Percentiles rank a stretch among this genome's conserved stretches.
These are phyloP conservation scores for Cyathus striatus DNA, from an alignment of 768 basidiomycete genomes.

Conservation along the genomic window DNA sequence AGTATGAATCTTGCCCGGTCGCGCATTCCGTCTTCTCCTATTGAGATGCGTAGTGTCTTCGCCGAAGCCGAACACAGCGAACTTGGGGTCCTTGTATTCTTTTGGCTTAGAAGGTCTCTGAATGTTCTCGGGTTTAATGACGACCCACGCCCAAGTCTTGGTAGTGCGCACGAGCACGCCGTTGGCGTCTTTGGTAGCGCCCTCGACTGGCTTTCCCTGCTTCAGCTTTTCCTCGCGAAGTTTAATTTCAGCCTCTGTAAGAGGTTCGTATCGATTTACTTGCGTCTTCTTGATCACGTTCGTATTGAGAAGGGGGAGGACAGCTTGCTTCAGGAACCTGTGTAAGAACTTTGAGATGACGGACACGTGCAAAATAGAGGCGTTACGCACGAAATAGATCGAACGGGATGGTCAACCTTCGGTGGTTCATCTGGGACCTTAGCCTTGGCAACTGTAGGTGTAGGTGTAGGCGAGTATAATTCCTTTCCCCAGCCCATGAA, in stretches of 20 bases:
- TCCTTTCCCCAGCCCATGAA: slow-evolving; percentile 15
- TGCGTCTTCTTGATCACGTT: neutral
- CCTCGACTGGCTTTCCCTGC: no score
- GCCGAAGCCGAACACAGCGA: slow-evolving; percentile 38
- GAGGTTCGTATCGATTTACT: neutral
- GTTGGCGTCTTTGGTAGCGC: neutral
- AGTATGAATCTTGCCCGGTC: slow-evolving; percentile 38
- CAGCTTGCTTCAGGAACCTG: slow-evolving; percentile 51
- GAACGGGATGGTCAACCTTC: slow-evolving; percentile 40
- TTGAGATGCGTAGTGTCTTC: slow-evolving; percentile 56
- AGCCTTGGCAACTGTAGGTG: no score
- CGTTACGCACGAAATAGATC: slow-evolving; percentile 44
- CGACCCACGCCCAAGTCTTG: neutral
- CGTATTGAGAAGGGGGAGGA: slow-evolving; percentile 38
- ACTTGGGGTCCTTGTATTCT: slow-evolving; percentile 12
- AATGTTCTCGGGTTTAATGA: neutral
- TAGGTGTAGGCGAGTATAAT: neutral
- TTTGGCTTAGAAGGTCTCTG: neutral
- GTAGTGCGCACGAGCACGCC: neutral
- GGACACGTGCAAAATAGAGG: neutral
- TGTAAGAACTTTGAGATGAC: neutral
- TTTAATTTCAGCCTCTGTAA: neutral
- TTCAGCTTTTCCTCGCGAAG: neutral
- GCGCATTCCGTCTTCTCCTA: slow-evolving; percentile 42
- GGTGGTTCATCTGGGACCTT: no score